Conservation (phyloP, 305 asterid genomes). For the Stenogyne calaminthoides region DNA sequence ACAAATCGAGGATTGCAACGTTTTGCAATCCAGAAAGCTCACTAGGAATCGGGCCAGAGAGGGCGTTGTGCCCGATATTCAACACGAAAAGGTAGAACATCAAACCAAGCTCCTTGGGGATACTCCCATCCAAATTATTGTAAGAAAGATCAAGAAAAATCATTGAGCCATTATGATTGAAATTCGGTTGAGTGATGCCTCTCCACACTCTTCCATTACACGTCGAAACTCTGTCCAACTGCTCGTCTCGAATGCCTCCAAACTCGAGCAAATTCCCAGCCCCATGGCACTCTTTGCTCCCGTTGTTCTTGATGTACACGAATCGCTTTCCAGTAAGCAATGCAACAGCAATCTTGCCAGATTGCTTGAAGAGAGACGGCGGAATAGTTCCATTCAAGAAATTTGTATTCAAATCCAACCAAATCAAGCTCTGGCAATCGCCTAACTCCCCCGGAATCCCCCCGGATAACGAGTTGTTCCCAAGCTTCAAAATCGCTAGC, state of each 20-base stretch:
- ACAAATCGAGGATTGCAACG: constrained; percentile 73
- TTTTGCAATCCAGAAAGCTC: constrained; percentile 62
- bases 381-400: constrained; percentile 62
- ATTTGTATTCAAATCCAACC: constrained; percentile 75
- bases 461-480: constrained; percentile 55
- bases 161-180: constrained; percentile 81
- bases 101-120: constrained; percentile 72
- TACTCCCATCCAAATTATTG: constrained; percentile 61
- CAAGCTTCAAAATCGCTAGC: constrained; percentile 54
- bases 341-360: constrained; percentile 65
- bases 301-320: constrained; percentile 70
- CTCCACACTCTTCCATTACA: constrained; percentile 62
- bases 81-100: constrained; percentile 64
- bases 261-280: constrained; percentile 86
- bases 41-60: constrained; percentile 71
- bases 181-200: constrained; percentile 65
- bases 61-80: constrained; percentile 69
- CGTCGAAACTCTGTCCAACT: constrained; percentile 51
- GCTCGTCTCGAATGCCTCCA: constrained; percentile 68
- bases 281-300: constrained; percentile 76
- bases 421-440: constrained; percentile 66
- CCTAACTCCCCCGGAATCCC: constrained; percentile 61
- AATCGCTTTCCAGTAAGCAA: constrained; percentile 58
- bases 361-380: constrained; percentile 59
- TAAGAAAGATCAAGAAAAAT: constrained; percentile 79